Conservation (phyloP, 2,329 filamentous ascomycete genomes). For the Ascochyta rabiei region DNA sequence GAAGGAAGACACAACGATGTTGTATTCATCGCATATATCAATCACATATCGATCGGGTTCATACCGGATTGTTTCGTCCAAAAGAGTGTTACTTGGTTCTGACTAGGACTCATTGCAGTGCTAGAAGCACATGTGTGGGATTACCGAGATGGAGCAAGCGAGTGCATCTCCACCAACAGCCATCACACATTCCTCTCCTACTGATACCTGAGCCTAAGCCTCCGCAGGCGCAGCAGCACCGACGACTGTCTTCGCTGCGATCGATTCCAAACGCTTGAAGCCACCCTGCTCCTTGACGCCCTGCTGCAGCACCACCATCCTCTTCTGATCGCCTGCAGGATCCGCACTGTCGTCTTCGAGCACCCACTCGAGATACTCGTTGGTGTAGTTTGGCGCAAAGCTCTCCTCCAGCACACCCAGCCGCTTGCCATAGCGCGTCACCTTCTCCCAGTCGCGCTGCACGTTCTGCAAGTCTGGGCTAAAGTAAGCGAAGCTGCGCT, state of each 20-base stretch:
- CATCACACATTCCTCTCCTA: background rate
- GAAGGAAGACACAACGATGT: too few species aligned
- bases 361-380: constrained; percentile 70
- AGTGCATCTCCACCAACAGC: background rate
- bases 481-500: constrained; percentile 79
- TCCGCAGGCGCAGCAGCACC: constrained; percentile 22
- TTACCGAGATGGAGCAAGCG: background rate
- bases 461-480: constrained; percentile 78
- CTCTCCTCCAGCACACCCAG: constrained; percentile 67
- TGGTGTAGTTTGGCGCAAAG: constrained; percentile 78
- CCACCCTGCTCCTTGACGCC: constrained; percentile 69
- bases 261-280: constrained; percentile 51
- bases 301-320: constrained; percentile 72
- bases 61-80: background rate
- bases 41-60: background rate
- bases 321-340: constrained; percentile 75
- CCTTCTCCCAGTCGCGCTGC: constrained; percentile 75
- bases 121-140: background rate
- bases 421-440: constrained; percentile 76
- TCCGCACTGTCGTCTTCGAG: constrained; percentile 69
- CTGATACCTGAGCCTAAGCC: background rate
- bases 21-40: too few species aligned
- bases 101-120: background rate
- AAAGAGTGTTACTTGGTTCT: background rate
- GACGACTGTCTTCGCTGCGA: constrained; percentile 21